Base-by-base conservation (phyloP, 371 early-diverging fungal genomes). In the Mortierella sp. region DNA sequence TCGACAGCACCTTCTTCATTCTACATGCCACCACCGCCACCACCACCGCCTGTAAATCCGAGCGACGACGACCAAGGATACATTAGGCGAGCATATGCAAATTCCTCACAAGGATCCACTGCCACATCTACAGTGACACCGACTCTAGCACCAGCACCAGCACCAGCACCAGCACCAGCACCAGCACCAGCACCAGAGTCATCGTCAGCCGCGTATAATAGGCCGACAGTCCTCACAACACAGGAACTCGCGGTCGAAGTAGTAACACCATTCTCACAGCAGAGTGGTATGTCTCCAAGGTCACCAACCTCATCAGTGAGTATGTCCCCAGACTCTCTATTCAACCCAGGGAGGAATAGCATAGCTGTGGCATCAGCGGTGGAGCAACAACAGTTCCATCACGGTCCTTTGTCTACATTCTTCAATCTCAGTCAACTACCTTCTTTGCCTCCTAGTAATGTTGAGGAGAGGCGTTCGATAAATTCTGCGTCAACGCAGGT, bases 351-450 rank as follows among this genome's bases (percentile, higher is more conserved):
- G 15, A 48, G 69, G 13, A 59, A 65, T 28, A 65, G 65, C 9
- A 74, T 69, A 24, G 43, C 67, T 3, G 59, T 38, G 1, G 41
- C 66, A 1, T 47, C 52, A 0, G 22, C 63, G 6, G 66, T 36
- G 8, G 76, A 76, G 19, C 63, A 66, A 45, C 50, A 61, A 16
- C 65, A 65, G 28, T 28, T 28, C 9, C 43, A 65, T 50, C 15
- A 63, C 0, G 60, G 52, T 1, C n/a, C 68, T n/a, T 55, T 59
- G 53, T 36, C 77, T 1, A 50, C 77, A 22, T 70, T 63, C 32
- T 76, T 76, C 52, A 76, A 67, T 19, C 66, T 71, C 69, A 50
- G 21, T 24, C 63, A 67, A 22, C 6, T 50, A 40, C 69, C 74
- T 24, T 4, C 10, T 33, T 32, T 68, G 15, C 69, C 66, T 7